These are phyloP conservation scores for Termitomyces eurrhizus DNA, from an alignment of 768 basidiomycete genomes.

Conservation along the genomic window DNA sequence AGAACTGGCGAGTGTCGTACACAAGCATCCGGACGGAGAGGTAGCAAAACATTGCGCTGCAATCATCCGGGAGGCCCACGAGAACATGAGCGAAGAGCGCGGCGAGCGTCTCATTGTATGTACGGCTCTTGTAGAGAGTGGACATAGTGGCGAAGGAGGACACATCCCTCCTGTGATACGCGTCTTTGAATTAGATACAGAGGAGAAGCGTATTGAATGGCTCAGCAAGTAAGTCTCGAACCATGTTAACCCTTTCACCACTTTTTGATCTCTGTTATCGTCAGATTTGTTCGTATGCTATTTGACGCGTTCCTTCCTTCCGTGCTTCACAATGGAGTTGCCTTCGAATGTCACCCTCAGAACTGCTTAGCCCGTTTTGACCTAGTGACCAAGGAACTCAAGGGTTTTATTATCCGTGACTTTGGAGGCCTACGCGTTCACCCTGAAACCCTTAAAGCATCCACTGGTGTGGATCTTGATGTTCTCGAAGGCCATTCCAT, in stretches of 20 bases:
- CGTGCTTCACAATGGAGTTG: constrained; percentile 50
- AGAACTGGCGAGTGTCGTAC: constrained; percentile 52
- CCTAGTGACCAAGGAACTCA: constrained; percentile 41
- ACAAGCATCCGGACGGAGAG: constrained; percentile 41
- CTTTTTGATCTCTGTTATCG: constrained; percentile 5
- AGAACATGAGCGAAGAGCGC: constrained; percentile 41
- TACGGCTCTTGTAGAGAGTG: constrained; percentile 52
- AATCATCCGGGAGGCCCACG: constrained; percentile 51
- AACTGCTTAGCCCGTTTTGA: constrained; percentile 56
- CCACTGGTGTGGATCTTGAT: constrained; percentile 48
- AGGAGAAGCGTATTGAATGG: constrained; percentile 47
- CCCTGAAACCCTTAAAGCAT: constrained; percentile 41
- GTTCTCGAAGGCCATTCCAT: constrained; percentile 47
- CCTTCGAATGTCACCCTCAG: constrained; percentile 58
- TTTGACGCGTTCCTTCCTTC: constrained; percentile 55
- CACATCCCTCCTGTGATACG: constrained; percentile 45
- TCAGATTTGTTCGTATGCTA: constrained; percentile 45
- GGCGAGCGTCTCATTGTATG: constrained; percentile 54
- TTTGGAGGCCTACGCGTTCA: constrained; percentile 56
- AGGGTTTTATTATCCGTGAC: constrained; percentile 55
- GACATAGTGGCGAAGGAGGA: constrained; percentile 43
- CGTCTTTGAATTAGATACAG: constrained; percentile 46
- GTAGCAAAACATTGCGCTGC: constrained; percentile 52
- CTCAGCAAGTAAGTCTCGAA: constrained; percentile 36
- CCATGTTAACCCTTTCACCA: neutral